Percentiles rank a stretch among this genome's conserved stretches.
phyloP scores from a whole-genome alignment of 2,329 filamentous ascomycete species.

The Dothistroma septosporum region DNA sequence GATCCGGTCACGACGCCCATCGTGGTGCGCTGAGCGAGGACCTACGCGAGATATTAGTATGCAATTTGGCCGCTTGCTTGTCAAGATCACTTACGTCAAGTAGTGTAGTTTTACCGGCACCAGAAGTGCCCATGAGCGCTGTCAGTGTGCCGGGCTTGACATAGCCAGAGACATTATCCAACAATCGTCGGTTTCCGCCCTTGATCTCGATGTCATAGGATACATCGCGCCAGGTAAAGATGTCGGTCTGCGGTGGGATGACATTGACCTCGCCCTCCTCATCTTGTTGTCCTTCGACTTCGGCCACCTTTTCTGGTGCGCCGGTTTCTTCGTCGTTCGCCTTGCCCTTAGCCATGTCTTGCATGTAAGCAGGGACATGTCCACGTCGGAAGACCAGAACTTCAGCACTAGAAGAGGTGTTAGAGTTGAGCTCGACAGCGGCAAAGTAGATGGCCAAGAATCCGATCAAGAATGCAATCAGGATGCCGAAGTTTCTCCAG shows the following conservation, averaged over 20 bases:
- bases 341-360: constrained; percentile 30
- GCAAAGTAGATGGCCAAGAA: constrained; percentile 63
- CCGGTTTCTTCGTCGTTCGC: constrained; percentile 36
- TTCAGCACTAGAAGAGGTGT: constrained; percentile 61
- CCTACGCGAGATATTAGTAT: constrained; percentile 22
- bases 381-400: constrained; percentile 59
- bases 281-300: constrained; percentile 20
- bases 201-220: constrained; percentile 53
- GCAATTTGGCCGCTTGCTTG: neutral
- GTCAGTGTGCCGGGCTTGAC: constrained; percentile 49
- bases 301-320: constrained; percentile 27
- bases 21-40: constrained; percentile 54
- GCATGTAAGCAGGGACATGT: constrained; percentile 41
- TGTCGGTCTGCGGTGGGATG: constrained; percentile 40
- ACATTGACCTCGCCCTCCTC: constrained; percentile 35
- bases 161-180: constrained; percentile 53
- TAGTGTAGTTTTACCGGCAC: constrained; percentile 60
- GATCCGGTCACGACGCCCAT: constrained; percentile 63
- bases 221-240: constrained; percentile 53
- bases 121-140: constrained; percentile 24
- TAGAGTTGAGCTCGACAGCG: constrained; percentile 62
- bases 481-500: constrained; percentile 62
- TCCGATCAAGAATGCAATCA: constrained; percentile 59
- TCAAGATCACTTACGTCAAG: constrained; percentile 41
- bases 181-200: constrained; percentile 47